Evolutionary conservation across 1,139 yeast genomes (phyloP).

Genomic region (Martiniozyma asiatica): DNA sequence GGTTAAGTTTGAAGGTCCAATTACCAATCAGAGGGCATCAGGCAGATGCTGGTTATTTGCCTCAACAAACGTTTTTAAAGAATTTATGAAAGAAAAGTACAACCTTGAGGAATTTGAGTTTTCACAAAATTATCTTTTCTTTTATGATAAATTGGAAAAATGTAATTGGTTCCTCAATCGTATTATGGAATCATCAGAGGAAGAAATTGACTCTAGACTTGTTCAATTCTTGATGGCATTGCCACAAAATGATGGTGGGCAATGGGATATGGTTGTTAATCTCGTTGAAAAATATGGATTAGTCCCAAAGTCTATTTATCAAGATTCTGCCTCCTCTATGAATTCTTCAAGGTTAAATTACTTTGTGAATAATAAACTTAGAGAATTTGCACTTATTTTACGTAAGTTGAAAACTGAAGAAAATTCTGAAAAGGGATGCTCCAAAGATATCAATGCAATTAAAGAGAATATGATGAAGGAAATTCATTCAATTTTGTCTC

Average conservation of each 20-base stretch:
- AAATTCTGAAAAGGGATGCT: conserved; percentile 14
- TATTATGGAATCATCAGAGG: conserved; percentile 40
- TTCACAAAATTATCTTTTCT: conserved; percentile 44
- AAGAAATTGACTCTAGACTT: conserved; percentile 44
- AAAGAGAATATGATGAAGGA: conserved; percentile 41
- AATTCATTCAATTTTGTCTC: conserved; percentile 40
- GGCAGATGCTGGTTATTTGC: conserved; percentile 69
- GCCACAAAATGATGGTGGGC: conserved; percentile 61
- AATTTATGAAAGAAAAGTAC: conserved; percentile 40
- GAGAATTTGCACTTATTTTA: conserved; percentile 48
- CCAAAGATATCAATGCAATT: conserved; percentile 16
- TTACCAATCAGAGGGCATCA: conserved; percentile 45
- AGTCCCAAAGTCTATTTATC: conserved; percentile 48
- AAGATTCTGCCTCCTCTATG: conserved; percentile 50
- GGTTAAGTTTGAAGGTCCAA: conserved; percentile 46
- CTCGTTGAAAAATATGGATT: conserved; percentile 50
- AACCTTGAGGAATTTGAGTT: conserved; percentile 44
- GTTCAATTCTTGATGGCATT: conserved; percentile 34
- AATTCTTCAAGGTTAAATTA: conserved; percentile 37
- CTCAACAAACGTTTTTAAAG: conserved; percentile 47
- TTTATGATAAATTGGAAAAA: conserved; percentile 47
- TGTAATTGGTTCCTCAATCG: conserved; percentile 51
- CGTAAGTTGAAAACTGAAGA: conserved; percentile 30
- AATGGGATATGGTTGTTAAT: conserved; percentile 62
- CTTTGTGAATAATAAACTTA: conserved; percentile 42